These are phyloP conservation scores for Geranium brycei DNA, from an alignment of 345 rosid species.

Conservation along the genomic window DNA sequence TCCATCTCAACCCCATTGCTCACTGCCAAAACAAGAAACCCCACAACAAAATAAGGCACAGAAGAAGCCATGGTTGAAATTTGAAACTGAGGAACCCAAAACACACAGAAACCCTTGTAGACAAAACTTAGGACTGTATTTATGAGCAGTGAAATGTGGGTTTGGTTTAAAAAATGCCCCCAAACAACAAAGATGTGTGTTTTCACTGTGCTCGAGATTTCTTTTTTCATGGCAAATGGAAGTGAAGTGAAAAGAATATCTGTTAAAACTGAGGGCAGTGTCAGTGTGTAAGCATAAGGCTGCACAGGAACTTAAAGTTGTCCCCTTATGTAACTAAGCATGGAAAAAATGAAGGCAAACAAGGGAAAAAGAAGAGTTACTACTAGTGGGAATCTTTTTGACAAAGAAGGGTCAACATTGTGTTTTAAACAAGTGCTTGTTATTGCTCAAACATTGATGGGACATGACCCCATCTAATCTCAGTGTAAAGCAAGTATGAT, in stretches of 20 bases:
- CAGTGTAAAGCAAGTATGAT: background rate
- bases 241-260: slow-evolving; percentile 1
- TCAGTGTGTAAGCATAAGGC: background rate
- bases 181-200: background rate
- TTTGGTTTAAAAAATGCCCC: background rate
- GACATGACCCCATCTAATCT: background rate
- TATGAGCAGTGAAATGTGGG: background rate
- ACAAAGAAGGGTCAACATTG: background rate
- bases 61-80: slow-evolving; percentile 18
- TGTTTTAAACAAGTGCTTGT: background rate
- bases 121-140: background rate
- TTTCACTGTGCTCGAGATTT: background rate
- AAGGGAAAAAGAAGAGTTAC: background rate
- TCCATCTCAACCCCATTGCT: slow-evolving; percentile 17
- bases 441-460: background rate
- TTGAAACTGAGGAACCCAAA: background rate
- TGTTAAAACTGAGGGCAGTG: background rate
- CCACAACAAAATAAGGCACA: slow-evolving; percentile 12
- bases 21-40: slow-evolving; percentile 19
- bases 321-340: background rate
- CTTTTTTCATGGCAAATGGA: background rate
- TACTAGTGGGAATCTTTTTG: background rate
- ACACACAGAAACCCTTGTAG: background rate
- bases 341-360: background rate
- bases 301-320: background rate